Evolutionary conservation across 1,284 basidiomycete genomes (phyloP).

Genomic region (Boletus mariae): DNA sequence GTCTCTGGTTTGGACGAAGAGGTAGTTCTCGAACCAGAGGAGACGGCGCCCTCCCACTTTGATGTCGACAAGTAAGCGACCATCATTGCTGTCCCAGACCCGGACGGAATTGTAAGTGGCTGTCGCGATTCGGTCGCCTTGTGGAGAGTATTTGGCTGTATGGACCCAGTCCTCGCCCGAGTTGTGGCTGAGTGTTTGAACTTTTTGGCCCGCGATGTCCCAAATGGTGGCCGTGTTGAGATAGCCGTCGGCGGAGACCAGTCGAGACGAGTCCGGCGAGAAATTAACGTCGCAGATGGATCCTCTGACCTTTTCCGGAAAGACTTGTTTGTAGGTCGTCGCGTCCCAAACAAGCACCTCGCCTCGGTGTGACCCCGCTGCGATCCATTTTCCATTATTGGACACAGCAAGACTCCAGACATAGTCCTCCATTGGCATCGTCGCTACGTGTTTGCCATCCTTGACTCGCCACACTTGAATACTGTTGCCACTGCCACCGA

Average conservation of each 20-base stretch:
- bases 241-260: neutral
- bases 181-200: neutral
- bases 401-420: neutral
- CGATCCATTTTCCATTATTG: constrained; percentile 4
- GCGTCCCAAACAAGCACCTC: neutral
- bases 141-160: too few relatives aligned
- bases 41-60: too few relatives aligned
- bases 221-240: neutral
- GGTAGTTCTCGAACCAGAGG: neutral
- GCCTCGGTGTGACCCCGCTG: neutral
- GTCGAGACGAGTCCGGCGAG: constrained; percentile 8
- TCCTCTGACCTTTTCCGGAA: too few relatives aligned
- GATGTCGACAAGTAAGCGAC: too few relatives aligned
- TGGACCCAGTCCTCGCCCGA: too few relatives aligned
- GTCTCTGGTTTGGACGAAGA: neutral
- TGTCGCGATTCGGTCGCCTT: too few relatives aligned
- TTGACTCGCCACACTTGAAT: too few relatives aligned
- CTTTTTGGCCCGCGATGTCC: neutral
- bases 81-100: too few relatives aligned
- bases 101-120: too few relatives aligned
- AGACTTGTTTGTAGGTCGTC: neutral
- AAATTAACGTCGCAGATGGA: constrained; percentile 1
- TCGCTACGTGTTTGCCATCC: too few relatives aligned
- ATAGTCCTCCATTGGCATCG: too few relatives aligned
- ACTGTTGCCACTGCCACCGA: too few relatives aligned